Base-by-base conservation (phyloP, 768 basidiomycete genomes). In the Lactarius hengduanensis region DNA sequence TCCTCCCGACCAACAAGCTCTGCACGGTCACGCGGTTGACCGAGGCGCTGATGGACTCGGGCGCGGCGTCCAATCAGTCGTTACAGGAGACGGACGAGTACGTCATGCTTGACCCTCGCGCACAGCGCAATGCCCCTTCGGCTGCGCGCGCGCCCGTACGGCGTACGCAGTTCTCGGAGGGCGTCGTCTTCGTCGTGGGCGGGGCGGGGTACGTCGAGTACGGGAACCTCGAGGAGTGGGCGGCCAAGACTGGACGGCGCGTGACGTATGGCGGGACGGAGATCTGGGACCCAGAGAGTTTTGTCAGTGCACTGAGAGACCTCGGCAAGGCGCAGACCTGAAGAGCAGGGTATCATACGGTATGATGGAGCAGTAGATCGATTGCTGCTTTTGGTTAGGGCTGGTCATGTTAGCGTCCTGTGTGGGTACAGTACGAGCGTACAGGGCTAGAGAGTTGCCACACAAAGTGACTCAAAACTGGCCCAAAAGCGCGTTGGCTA, bases 191-290 rank as follows among this genome's bases (percentile, higher is more conserved):
- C 71, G 80, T 98, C 36, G 96, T 99, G 3, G 97, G 97, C 9
- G 97, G 97, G 1, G 97, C 95, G 4, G 91, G 95, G 18, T 96
- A 98, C 73, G 94, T 98, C 60, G 97, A 99, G 78, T 98, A 96
- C 71, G 94, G 95, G 5, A 98, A 98, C 75, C 77, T 99, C 66
- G 87, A 91, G 76, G 96, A 98, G 77, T 97, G 96, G 94, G 92
- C 92, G 4, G 78, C 77, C 61, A 87, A 86, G 77, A 86, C 87
- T 6, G 92, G 92, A 16, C 93, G 94, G 77, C 81, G 86, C 68
- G 86, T 98, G 55, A 91, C 92, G 41, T 99, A 99, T 75, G 97
- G 97, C 20, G 92, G 93, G 22, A 98, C 96, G 20, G 97, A 98
- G 74, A 95, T 99, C 47, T 73, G 97, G 57, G 91, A 94, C 72